phyloP scores from a whole-genome alignment of 139 green algal species.

The Volvox reticuliferus region DNA sequence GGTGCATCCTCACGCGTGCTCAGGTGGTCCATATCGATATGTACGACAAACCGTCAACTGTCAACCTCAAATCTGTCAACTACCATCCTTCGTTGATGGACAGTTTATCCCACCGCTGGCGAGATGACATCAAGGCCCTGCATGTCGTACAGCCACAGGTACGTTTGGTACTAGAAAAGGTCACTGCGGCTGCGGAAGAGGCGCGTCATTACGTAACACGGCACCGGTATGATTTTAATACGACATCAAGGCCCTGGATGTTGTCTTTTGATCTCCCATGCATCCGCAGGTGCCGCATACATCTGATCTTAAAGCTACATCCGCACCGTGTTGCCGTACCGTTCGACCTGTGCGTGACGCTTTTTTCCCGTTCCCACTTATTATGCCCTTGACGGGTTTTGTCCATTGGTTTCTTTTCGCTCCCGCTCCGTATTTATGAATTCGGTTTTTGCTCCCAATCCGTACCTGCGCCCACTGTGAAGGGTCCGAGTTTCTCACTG shows the following conservation, averaged over 20 bases:
- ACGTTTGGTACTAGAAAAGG: neutral
- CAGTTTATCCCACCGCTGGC: neutral
- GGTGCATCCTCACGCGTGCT: too few species aligned
- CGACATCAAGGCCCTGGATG: too few species aligned
- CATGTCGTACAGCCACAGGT: conserved; percentile 75
- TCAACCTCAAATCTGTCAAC: conserved; percentile 62
- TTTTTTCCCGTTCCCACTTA: too few species aligned
- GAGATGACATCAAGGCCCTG: conserved; percentile 81
- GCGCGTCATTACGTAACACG: too few species aligned
- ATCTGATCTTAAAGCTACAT: too few species aligned
- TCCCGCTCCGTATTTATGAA: neutral
- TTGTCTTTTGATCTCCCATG: too few species aligned
- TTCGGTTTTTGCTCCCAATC: too few species aligned
- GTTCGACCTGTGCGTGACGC: too few species aligned
- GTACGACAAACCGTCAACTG: conserved; percentile 55
- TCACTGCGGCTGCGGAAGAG: too few species aligned
- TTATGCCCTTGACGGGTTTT: neutral
- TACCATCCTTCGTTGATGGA: conserved; percentile 71
- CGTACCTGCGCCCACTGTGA: neutral
- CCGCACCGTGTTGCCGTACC: too few species aligned
- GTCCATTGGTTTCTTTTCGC: neutral
- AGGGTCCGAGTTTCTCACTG: conserved; percentile 84
- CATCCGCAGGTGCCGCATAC: too few species aligned
- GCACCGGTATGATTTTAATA: too few species aligned
- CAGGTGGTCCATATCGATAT: conserved; percentile 73